Conservation (phyloP, 306 rosid genomes). For the Cyclanthera cordifolia region DNA sequence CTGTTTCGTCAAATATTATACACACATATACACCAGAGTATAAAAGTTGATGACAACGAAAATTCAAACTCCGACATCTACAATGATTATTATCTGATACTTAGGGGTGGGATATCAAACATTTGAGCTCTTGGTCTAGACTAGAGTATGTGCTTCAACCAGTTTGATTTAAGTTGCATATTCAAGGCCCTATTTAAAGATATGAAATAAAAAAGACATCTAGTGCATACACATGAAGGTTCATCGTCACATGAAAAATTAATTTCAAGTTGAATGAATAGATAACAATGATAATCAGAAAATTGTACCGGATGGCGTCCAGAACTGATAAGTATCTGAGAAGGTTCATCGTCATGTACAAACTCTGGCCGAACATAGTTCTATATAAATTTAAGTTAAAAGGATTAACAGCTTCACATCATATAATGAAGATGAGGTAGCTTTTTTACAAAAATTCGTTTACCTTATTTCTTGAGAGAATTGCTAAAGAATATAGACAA, state of each 20-base stretch:
- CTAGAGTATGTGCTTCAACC: background rate
- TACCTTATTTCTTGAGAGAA: slow-evolving; percentile 86
- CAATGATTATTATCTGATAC: background rate
- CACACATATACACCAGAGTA: background rate
- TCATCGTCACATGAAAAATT: slow-evolving; percentile 8
- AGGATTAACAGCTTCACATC: slow-evolving; percentile 7
- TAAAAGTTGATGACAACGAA: background rate
- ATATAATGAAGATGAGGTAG: background rate
- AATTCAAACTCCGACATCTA: background rate
- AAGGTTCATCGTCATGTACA: slow-evolving; percentile 51
- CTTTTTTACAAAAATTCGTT: slow-evolving; percentile 8
- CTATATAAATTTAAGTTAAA: slow-evolving; percentile 31
- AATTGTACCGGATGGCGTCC: slow-evolving; percentile 85
- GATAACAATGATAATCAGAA: slow-evolving; percentile 8
- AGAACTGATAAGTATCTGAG: slow-evolving; percentile 56
- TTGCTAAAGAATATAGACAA: slow-evolving; percentile 80
- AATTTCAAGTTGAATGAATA: background rate
- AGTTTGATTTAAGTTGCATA: background rate
- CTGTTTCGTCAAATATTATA: slow-evolving; percentile 19
- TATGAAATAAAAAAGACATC: background rate
- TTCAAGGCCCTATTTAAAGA: background rate
- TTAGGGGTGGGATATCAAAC: background rate
- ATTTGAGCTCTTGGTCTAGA: background rate
- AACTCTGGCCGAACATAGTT: slow-evolving; percentile 64
- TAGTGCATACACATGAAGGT: background rate